Evolutionary conservation across 148 eudicot genomes (phyloP).

Genomic region (Persicaria maculosa): DNA sequence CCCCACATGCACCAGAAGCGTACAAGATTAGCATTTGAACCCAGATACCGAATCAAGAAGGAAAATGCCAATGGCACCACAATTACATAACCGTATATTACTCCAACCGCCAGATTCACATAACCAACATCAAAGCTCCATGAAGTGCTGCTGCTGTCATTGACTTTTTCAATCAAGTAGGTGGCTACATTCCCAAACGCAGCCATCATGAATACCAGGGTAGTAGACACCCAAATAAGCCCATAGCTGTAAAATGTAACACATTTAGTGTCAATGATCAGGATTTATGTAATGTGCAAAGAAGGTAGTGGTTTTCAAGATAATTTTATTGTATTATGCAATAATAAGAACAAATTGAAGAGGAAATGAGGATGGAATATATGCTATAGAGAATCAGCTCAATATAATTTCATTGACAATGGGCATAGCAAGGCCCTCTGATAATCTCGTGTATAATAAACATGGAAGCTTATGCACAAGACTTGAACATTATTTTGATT

Average conservation of each 20-base stretch:
- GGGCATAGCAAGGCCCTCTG: no score
- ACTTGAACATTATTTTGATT: no score
- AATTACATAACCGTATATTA: slow-evolving; percentile 77
- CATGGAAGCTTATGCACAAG: no score
- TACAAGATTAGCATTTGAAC: slow-evolving; percentile 70
- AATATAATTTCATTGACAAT: not conserved
- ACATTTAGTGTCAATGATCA: slow-evolving; percentile 2
- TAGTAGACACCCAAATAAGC: slow-evolving; percentile 87
- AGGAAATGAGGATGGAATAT: not conserved
- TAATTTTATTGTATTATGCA: not conserved
- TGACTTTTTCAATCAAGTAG: slow-evolving; percentile 49
- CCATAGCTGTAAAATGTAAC: slow-evolving; percentile 59
- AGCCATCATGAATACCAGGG: slow-evolving; percentile 72
- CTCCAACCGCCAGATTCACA: slow-evolving; percentile 59
- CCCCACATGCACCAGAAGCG: slow-evolving; percentile 99
- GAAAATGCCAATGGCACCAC: slow-evolving; percentile 77
- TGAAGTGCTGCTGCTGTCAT: slow-evolving; percentile 40
- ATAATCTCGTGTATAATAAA: no score
- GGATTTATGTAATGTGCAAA: not conserved
- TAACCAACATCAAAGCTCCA: slow-evolving; percentile 89
- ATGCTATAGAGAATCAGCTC: not conserved
- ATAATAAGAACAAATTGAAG: not conserved
- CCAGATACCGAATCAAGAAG: slow-evolving; percentile 89
- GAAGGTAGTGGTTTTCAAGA: not conserved
- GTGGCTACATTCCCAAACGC: slow-evolving; percentile 83